Evolutionary conservation across 2,329 filamentous ascomycete genomes (phyloP), one percentile per base, ranked within the genome.

Genomic region (Neophaeococcomyces mojaviensis): DNA sequence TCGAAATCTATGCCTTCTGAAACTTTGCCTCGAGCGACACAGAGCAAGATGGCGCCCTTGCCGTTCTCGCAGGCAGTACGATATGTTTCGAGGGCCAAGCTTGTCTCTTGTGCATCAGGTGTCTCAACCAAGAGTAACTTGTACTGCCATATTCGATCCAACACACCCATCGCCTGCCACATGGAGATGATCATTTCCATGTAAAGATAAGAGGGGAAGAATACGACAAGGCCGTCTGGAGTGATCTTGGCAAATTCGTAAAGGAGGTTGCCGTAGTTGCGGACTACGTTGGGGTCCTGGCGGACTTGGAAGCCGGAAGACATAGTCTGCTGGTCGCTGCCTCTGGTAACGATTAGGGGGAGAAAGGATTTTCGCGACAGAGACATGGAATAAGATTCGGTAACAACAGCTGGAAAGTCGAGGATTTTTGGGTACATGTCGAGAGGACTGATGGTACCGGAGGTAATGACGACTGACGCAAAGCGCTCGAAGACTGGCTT

Each of bases 371-470:
- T 79, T 35, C 94, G 79, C 2, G 90, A 90, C 4, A 98, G 77
- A 0, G 92, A 97, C 88, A 98, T 98, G 52, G 81, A 82, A 68
- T 98, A 98, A 0, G 94, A 98, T 64, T 98, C 89, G 62, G 97
- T 89, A 2, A 97, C 84, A 0, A 97, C 88, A 1, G 89, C 88
- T 8, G 77, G 76, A 67, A 98, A 98, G 44, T 88, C 85, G 20
- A 98, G 81, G 89, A 98, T 98, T 61, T 95, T 96, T 0, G 92
- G 94, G 60, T 98, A 98, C 85, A 98, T 98, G 63, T 98, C 94
- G 3, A 98, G 69, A 0, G 92, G 92, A 1, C 92, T 97, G 50
- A 98, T 88, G 1, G 92, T 98, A 52, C 92, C 92, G 0, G 92
- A 97, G 0, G 92, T 98, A 62, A 98, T 97, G 61, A 98, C 94